A percentile compares a stretch with the other conserved stretches of the same genome.
Conservation (phyloP, 768 basidiomycete genomes). For the Termitomyces sp. region DNA sequence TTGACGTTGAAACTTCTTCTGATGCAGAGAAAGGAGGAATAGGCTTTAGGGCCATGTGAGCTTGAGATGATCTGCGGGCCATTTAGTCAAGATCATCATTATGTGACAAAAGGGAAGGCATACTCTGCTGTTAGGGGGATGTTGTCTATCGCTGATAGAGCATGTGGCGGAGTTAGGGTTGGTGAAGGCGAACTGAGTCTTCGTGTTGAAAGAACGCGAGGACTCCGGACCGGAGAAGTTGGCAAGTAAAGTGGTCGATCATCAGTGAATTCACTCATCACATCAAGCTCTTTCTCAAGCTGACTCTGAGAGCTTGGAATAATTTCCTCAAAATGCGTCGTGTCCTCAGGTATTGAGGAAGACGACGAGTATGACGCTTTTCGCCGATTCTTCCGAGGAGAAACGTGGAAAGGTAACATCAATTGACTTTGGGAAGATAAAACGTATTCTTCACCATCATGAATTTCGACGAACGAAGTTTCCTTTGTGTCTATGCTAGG, state of each 20-base stretch:
- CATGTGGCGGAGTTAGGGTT: neutral
- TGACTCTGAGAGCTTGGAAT: conserved; percentile 48
- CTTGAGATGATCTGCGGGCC: neutral
- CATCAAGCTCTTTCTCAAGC: conserved; percentile 31
- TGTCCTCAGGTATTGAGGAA: conserved; percentile 6
- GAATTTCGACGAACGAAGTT: neutral
- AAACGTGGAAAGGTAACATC: conserved; percentile 18
- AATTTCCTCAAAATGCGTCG: conserved; percentile 17
- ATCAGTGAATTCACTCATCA: conserved; percentile 9
- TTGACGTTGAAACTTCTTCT: neutral
- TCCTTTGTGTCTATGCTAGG: neutral
- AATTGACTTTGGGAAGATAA: conserved; percentile 35
- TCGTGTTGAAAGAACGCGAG: too few species aligned
- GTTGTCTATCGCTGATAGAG: neutral
- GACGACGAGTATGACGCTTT: neutral
- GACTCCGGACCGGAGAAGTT: too few species aligned
- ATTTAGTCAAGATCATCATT: neutral
- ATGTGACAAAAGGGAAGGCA: neutral
- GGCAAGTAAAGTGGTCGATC: neutral
- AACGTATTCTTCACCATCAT: conserved; percentile 19
- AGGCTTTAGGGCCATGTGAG: neutral
- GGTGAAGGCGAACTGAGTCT: too few species aligned
- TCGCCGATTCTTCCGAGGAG: conserved; percentile 16
- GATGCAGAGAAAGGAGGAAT: neutral
- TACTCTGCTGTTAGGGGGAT: neutral